A percentile compares a stretch with the other conserved stretches of the same genome.
Conservation (phyloP, 495 filamentous ascomycete genomes). For the Aspergillus incahuasiensis region DNA sequence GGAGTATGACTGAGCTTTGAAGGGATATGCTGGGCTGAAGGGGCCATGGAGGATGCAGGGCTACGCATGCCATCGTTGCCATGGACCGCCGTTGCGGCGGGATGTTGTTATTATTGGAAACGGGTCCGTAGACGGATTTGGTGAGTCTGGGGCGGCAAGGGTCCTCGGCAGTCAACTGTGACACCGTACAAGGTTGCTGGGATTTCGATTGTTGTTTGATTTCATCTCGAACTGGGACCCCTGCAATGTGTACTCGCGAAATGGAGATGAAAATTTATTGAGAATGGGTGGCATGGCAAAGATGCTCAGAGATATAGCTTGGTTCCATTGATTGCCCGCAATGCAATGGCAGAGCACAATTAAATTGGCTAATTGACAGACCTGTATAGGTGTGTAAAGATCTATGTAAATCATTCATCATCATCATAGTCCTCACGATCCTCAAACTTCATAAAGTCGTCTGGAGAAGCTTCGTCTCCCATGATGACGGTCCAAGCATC, state of each 20-base stretch:
- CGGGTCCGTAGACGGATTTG: too few relatives aligned
- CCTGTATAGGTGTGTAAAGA: background rate
- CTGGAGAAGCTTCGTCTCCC: constrained; percentile 41
- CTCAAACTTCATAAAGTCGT: constrained; percentile 60
- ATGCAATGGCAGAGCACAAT: background rate
- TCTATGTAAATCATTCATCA: constrained; percentile 17
- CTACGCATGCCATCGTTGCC: background rate
- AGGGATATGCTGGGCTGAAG: too few relatives aligned
- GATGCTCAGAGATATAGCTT: background rate
- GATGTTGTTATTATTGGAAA: too few relatives aligned
- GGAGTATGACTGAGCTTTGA: too few relatives aligned
- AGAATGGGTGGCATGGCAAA: too few relatives aligned
- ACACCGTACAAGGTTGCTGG: too few relatives aligned
- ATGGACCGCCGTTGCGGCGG: background rate
- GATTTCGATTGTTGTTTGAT: too few relatives aligned
- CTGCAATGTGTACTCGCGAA: too few relatives aligned
- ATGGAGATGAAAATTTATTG: too few relatives aligned
- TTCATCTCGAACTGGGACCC: too few relatives aligned
- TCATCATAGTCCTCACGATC: constrained; percentile 38
- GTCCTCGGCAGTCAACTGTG: too few relatives aligned
- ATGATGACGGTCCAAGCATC: constrained; percentile 60
- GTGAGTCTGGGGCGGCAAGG: too few relatives aligned
- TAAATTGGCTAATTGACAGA: background rate
- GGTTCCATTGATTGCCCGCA: background rate
- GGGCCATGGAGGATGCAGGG: background rate